Base-by-base conservation (phyloP, 768 basidiomycete species). In the Boletellus emodensis region DNA sequence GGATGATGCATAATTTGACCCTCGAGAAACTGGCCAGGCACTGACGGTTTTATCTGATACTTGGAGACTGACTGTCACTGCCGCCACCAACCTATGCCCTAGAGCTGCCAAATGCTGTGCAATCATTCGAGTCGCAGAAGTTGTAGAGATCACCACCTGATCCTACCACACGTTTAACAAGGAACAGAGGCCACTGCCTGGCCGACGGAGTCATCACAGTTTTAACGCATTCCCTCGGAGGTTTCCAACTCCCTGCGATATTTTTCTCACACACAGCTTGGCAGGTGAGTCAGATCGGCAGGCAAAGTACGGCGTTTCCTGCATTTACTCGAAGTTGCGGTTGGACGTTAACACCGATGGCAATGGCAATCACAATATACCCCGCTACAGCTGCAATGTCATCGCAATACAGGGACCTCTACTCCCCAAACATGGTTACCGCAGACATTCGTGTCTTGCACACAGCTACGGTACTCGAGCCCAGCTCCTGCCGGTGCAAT, bases 191-290 rank as follows among this genome's bases (percentile, higher is more conserved):
- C 15, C 22, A 4, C 13, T 32, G n/a, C 42, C 13, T 46, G 45
- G 32, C 15, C 13, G 37, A 38, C 20, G 34, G 47, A 40, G n/a
- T n/a, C 40, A 45, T 45, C 42, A 42, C 26, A 44, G 44, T 22
- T 5, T 35, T 44, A 52, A 46, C 34, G 35, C 39, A 46, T 30
- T 14, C 33, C 24, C 36, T 40, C 61, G 53, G 54, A 41, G 49
- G 58, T 55, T 41, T 17, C 36, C 42, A 28, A 35, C 35, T 14
- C 46, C 40, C 43, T 47, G 54, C 3, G 51, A 48, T 46, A 12
- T 44, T 41, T 46, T 62, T 63, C 62, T 53, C 62, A 65, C 62
- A 63, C 62, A 63, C 63, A 63, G 63, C 63, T 57, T 65, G 61
- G 53, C 52, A 40, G 44, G 52, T 53, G 63, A 62, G 63, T 65